Conservation (phyloP, 768 basidiomycete genomes). For the Suillus fuscotomentosus region DNA sequence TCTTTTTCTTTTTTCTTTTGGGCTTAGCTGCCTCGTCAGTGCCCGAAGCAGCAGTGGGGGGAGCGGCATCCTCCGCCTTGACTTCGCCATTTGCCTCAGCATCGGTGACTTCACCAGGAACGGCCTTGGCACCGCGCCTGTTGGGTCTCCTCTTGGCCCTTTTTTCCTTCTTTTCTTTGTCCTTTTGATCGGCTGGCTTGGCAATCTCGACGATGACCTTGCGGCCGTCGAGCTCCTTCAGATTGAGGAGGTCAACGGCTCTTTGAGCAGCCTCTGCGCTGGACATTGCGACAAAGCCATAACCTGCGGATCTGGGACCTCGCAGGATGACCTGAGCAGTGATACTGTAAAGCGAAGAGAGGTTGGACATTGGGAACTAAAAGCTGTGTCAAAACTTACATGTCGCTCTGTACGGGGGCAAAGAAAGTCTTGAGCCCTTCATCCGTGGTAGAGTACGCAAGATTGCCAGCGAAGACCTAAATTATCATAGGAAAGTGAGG, state of each 20-base stretch:
- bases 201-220: conserved; percentile 89
- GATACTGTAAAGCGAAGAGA: conserved; percentile 44
- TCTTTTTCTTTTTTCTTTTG: conserved; percentile 82
- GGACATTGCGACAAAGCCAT: conserved; percentile 87
- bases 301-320: conserved; percentile 83
- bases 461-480: conserved; percentile 87
- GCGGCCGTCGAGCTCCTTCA: conserved; percentile 87
- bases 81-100: conserved; percentile 84
- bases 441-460: conserved; percentile 92
- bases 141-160: conserved; percentile 78
- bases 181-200: conserved; percentile 87
- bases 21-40: conserved; percentile 61
- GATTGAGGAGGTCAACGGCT: conserved; percentile 84
- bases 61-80: conserved; percentile 52
- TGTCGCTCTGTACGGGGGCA: conserved; percentile 80
- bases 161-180: conserved; percentile 73
- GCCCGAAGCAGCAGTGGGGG: conserved; percentile 38
- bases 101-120: conserved; percentile 86
- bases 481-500: conserved; percentile 9
- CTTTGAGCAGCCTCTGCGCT: conserved; percentile 80
- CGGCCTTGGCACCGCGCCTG: conserved; percentile 83
- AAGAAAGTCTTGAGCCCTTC: conserved; percentile 95
- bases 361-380: conserved; percentile 9
- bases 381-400: conserved; percentile 54
- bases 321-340: conserved; percentile 87